Conservation (phyloP, 1,139 yeast genomes). For the Suhomyces panamericanus region DNA sequence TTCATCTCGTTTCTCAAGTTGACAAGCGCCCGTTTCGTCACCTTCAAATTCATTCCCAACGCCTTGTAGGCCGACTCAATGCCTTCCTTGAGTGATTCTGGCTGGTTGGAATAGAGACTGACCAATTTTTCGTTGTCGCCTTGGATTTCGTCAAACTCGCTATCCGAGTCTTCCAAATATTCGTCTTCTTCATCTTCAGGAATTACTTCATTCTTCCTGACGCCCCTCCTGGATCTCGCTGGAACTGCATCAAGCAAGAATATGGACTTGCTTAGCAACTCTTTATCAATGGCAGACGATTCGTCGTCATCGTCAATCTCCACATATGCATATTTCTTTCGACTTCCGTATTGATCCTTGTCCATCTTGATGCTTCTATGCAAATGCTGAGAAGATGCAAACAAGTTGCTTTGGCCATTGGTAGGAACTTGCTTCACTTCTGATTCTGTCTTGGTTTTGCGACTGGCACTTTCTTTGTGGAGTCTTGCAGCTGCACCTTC, state of each 20-base stretch:
- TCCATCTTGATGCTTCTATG: slow-evolving; percentile 21
- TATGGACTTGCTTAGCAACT: slow-evolving; percentile 15
- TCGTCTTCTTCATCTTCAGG: slow-evolving; percentile 26
- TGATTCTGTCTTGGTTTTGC: not conserved
- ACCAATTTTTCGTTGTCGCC: slow-evolving; percentile 43
- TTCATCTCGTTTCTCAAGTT: slow-evolving; percentile 61
- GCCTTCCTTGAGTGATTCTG: slow-evolving; percentile 69
- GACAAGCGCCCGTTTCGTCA: slow-evolving; percentile 65
- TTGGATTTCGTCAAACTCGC: slow-evolving; percentile 23
- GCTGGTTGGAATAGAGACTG: slow-evolving; percentile 86
- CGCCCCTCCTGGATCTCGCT: not conserved
- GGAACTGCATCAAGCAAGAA: slow-evolving; percentile 12
- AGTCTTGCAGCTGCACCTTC: slow-evolving; percentile 52
- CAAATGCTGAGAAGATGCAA: slow-evolving; percentile 28
- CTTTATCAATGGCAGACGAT: slow-evolving; percentile 11
- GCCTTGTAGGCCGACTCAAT: slow-evolving; percentile 70
- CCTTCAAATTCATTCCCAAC: slow-evolving; percentile 63
- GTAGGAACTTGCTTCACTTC: not conserved
- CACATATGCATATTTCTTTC: slow-evolving; percentile 30
- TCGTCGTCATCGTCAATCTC: slow-evolving; percentile 35
- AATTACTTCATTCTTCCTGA: not conserved
- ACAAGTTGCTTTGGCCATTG: slow-evolving; percentile 14
- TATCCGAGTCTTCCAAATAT: slow-evolving; percentile 20
- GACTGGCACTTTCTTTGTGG: slow-evolving; percentile 11
- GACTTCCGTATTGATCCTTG: slow-evolving; percentile 24